Percentiles rank a stretch among this genome's conserved stretches.
Evolutionary conservation across 129 eudicot species (phyloP).

Genomic region (Mikania micrantha): DNA sequence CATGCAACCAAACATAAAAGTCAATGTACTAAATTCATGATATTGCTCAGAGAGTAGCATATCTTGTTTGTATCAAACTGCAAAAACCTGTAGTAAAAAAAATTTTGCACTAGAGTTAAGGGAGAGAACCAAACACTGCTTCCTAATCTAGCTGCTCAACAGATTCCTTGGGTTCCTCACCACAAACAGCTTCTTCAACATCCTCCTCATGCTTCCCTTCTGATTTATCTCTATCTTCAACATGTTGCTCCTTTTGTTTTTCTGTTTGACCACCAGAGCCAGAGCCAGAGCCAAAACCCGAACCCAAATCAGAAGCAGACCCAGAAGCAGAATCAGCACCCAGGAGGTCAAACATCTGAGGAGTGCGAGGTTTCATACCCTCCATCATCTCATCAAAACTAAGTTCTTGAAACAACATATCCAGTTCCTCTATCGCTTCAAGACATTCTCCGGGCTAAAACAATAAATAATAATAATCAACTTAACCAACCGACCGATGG

Average conservation of each 20-base stretch:
- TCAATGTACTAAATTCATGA: too few species aligned
- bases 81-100: neutral
- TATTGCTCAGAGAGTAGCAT: too few species aligned
- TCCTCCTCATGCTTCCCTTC: neutral
- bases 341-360: neutral
- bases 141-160: neutral
- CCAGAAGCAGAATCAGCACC: neutral
- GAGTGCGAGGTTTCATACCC: constrained; percentile 1
- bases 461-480: neutral
- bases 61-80: neutral
- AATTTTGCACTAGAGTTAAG: neutral
- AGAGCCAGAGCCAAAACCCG: neutral
- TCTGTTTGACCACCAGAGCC: neutral
- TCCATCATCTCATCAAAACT: constrained; percentile 1
- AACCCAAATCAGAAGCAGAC: neutral
- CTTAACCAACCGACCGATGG: neutral
- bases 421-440: neutral
- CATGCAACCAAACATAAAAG: neutral
- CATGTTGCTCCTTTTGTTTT: constrained; percentile 3
- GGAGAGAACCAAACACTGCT: neutral
- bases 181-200: constrained; percentile 1
- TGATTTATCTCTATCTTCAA: constrained; percentile 4
- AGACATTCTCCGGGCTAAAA: constrained; percentile 7
- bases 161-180: neutral
- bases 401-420: constrained; percentile 5